These are phyloP conservation scores for Corymbia calophylla DNA, from an alignment of 441 rosid genomes.

Conservation along the genomic window DNA sequence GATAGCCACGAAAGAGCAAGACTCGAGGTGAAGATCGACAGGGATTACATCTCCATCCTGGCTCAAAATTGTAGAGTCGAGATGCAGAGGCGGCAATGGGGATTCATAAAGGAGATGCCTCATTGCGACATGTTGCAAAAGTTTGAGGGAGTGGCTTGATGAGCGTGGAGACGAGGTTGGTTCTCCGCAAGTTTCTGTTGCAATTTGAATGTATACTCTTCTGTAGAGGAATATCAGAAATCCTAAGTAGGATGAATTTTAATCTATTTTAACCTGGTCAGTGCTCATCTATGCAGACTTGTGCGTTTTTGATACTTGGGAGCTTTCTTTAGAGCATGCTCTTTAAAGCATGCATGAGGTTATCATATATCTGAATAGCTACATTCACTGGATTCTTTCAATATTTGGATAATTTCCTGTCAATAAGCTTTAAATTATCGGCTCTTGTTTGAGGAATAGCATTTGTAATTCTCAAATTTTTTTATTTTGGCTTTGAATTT, in stretches of 20 bases:
- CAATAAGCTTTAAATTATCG: not conserved
- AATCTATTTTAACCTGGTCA: not conserved
- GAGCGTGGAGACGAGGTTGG: slow-evolving; percentile 26
- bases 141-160: slow-evolving; percentile 39
- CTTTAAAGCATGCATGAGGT: not conserved
- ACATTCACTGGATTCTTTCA: not conserved
- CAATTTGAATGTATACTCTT: not conserved
- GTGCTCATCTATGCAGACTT: not conserved
- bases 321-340: not conserved
- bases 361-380: not conserved
- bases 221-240: not conserved
- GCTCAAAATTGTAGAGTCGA: slow-evolving; percentile 77
- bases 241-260: not conserved
- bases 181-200: not conserved
- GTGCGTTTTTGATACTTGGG: not conserved
- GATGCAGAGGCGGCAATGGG: slow-evolving; percentile 92
- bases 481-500: not conserved
- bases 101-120: slow-evolving; percentile 83
- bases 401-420: not conserved
- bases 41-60: slow-evolving; percentile 55
- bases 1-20: slow-evolving; percentile 34
- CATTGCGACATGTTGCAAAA: slow-evolving; percentile 75
- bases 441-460: not conserved
- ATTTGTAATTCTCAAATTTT: not conserved
- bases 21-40: slow-evolving; percentile 61